Base-by-base conservation (phyloP, 2,329 filamentous ascomycete species). In the Xylaria sp. region DNA sequence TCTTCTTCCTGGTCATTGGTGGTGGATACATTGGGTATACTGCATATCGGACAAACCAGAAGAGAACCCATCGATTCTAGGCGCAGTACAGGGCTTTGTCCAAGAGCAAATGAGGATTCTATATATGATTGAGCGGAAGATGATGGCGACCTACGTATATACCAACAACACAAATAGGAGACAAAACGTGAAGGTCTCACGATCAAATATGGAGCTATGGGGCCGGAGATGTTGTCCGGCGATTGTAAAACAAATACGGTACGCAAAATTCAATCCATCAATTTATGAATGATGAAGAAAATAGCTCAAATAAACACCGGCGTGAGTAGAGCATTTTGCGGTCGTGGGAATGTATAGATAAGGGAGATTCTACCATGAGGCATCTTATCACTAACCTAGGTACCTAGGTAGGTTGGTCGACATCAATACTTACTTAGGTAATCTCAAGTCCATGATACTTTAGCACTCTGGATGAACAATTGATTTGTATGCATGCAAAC, bases 21-120 rank as follows among this genome's bases (percentile, higher is more conserved):
- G 94, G 92, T 72, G 92, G 79, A 4, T 99, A 98, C 79, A 89
- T 94, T 52, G 95, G 93, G 32, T 98, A 87, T 79, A 97, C 94
- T 7, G 87, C 91, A 53, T 99, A 93, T 82, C 88, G 94, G 77
- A 81, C 91, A 71, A 89, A 86, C 80, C 84, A 83, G 79, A 83
- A 84, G 79, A 88, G 87, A 78, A 84, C 82, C 71, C 86, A 88
- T 78, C 82, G 87, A 34, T 89, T 89, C 75, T 89, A 80, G 77
- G 20, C 18, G 63, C 18, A 30, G 56, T 50, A 25, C 30, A 23
- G 43, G 30, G 59, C 41, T 59, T 45, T 34, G 36, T 30, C 30
- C 9, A 60, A 61, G 60, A 52, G 48, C 10, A 28, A 15, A 41
- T 23, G 52, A 23, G 10, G 43, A 57, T 41, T 52, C 32, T 43